Conservation (phyloP, 208 protist species). For the Tetramitus jugosus region DNA sequence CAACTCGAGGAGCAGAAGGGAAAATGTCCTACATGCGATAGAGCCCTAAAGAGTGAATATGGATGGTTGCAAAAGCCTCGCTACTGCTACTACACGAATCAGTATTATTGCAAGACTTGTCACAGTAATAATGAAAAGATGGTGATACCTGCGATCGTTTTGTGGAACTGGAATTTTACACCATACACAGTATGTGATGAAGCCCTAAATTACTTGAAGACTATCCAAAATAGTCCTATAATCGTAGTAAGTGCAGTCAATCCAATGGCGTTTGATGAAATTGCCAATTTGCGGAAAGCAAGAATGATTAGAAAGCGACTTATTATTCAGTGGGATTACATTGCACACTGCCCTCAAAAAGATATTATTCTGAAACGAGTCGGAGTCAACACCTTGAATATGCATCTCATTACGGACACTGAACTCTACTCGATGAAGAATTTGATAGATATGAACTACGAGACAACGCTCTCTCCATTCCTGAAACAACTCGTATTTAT, state of each 20-base stretch:
- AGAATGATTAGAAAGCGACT: constrained; percentile 17
- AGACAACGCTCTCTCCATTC: background rate
- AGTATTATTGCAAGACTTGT: constrained; percentile 46
- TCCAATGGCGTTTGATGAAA: constrained; percentile 32
- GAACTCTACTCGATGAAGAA: constrained; percentile 7
- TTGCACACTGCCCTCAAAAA: background rate
- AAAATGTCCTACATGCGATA: constrained; percentile 8
- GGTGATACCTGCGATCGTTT: constrained; percentile 39
- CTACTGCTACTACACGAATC: constrained; percentile 52
- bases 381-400: no score
- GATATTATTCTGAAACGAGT: background rate
- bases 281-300: background rate
- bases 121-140: constrained; percentile 20
- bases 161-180: constrained; percentile 46
- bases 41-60: background rate
- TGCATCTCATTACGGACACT: background rate
- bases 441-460: no score
- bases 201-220: constrained; percentile 35
- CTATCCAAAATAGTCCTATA: constrained; percentile 36
- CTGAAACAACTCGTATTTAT: background rate
- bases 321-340: background rate
- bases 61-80: constrained; percentile 15
- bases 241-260: constrained; percentile 40
- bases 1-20: background rate
- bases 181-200: constrained; percentile 37